Evolutionary conservation across 106 monocot genomes (phyloP).

Genomic region (Dioscorea alata): DNA sequence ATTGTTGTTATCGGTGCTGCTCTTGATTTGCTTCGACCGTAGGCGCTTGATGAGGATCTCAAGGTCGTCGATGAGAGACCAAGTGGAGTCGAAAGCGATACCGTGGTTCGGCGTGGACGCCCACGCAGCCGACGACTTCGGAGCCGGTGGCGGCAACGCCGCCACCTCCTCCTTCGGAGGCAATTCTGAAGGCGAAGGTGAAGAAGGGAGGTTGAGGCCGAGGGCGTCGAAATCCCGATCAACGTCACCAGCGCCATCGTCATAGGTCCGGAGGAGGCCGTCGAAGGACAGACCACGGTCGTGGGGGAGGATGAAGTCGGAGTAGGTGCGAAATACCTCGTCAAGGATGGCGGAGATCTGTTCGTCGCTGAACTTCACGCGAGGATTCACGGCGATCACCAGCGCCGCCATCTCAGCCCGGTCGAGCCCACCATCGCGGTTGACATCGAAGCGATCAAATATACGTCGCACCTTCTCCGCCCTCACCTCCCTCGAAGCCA

Average conservation of each 20-base stretch:
- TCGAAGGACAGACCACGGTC: slow-evolving; percentile 36
- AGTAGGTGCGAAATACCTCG: slow-evolving; percentile 86
- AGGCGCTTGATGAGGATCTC: slow-evolving; percentile 73
- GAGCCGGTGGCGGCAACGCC: slow-evolving; percentile 12
- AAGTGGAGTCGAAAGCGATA: slow-evolving; percentile 60
- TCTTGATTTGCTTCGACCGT: slow-evolving; percentile 57
- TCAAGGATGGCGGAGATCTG: slow-evolving; percentile 86
- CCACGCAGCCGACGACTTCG: slow-evolving; percentile 28
- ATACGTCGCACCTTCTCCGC: slow-evolving; percentile 75
- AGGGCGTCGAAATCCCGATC: slow-evolving; percentile 57
- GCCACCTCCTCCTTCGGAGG: slow-evolving; percentile 4
- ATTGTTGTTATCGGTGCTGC: slow-evolving; percentile 27
- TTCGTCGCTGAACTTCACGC: slow-evolving; percentile 74
- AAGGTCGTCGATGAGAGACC: slow-evolving; percentile 71
- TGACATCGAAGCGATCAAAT: slow-evolving; percentile 69
- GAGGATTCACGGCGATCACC: slow-evolving; percentile 84
- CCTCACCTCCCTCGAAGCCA: slow-evolving; percentile 10
- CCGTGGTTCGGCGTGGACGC: slow-evolving; percentile 49
- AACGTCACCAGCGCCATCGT: slow-evolving; percentile 75
- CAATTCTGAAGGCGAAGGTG: background rate
- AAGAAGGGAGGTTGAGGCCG: slow-evolving; percentile 1
- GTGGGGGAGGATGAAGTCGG: slow-evolving; percentile 31
- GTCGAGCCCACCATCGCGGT: slow-evolving; percentile 77
- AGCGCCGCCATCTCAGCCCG: slow-evolving; percentile 85
- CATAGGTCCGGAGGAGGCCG: slow-evolving; percentile 62